Evolutionary conservation across 345 rosid species (phyloP).

Genomic region (Crucihimalaya himalaica): DNA sequence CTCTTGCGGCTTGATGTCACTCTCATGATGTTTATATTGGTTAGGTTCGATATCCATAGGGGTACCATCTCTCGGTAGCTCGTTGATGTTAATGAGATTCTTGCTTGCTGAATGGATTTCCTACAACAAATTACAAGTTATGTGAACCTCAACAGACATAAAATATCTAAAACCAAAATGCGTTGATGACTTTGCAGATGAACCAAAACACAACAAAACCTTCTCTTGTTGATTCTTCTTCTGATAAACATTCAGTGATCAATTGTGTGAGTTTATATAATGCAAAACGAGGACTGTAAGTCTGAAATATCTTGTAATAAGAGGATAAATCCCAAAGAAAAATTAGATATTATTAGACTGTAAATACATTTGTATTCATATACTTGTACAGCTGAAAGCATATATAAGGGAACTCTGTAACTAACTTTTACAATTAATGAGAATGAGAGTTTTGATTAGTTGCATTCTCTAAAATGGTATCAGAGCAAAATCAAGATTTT

Average conservation of each 20-base stretch:
- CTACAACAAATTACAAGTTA: constrained; percentile 38
- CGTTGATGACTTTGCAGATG: background rate
- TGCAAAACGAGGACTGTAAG: background rate
- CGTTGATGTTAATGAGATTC: constrained; percentile 40
- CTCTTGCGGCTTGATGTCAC: constrained; percentile 3
- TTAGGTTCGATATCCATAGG: constrained; percentile 32
- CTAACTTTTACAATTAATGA: too few species aligned
- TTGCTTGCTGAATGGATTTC: constrained; percentile 38
- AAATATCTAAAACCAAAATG: constrained; percentile 10
- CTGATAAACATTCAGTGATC: background rate
- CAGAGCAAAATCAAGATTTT: too few species aligned
- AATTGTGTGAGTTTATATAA: background rate
- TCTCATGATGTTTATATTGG: constrained; percentile 31
- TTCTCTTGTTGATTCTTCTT: background rate
- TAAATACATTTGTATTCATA: too few species aligned
- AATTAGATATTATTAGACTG: constrained; percentile 9
- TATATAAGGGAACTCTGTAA: too few species aligned
- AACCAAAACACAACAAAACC: constrained; percentile 3
- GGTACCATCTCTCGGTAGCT: constrained; percentile 38
- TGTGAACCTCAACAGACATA: constrained; percentile 3
- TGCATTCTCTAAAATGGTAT: too few species aligned
- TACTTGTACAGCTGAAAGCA: too few species aligned
- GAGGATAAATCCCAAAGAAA: background rate
- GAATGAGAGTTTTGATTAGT: too few species aligned
- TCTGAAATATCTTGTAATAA: background rate